Conservation (phyloP, 2,329 filamentous ascomycete species). For the Fusarium denticulatum region DNA sequence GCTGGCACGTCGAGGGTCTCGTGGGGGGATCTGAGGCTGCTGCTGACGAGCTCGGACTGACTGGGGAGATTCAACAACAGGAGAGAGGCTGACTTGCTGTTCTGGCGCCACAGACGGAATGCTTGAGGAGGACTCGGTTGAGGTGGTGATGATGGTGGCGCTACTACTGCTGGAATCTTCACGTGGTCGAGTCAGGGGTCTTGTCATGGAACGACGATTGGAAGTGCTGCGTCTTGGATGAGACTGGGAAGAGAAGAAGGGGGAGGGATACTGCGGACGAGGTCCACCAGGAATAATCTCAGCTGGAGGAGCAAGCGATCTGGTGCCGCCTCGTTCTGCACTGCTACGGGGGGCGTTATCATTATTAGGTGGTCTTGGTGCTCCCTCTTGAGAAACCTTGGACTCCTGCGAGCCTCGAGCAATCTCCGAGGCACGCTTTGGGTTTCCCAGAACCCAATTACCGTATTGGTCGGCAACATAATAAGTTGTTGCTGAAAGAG, state of each 20-base stretch:
- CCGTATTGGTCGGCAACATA: slow-evolving; percentile 64
- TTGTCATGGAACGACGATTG: slow-evolving; percentile 31
- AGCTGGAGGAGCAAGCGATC: slow-evolving; percentile 43
- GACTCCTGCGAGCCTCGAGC: slow-evolving; percentile 37
- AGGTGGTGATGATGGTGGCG: slow-evolving; percentile 47
- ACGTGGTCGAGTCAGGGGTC: slow-evolving; percentile 39
- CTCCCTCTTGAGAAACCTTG: slow-evolving; percentile 16
- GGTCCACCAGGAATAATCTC: slow-evolving; percentile 44
- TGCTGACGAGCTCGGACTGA: slow-evolving; percentile 46
- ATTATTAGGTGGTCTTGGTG: slow-evolving; percentile 30
- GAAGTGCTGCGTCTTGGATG: slow-evolving; percentile 36
- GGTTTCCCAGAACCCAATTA: slow-evolving; percentile 62
- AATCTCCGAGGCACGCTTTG: slow-evolving; percentile 43
- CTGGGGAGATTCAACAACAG: slow-evolving; percentile 59
- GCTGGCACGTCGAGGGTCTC: slow-evolving; percentile 38
- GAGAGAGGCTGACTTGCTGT: slow-evolving; percentile 53
- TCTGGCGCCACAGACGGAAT: slow-evolving; percentile 31
- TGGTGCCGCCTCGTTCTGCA: neutral
- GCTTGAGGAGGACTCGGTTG: slow-evolving; percentile 40
- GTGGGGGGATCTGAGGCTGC: slow-evolving; percentile 44
- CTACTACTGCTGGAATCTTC: slow-evolving; percentile 47
- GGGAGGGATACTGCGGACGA: slow-evolving; percentile 34
- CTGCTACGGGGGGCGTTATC: slow-evolving; percentile 17
- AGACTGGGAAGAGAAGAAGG: slow-evolving; percentile 40
- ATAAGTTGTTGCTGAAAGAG: slow-evolving; percentile 56